Percentiles rank a stretch among this genome's conserved stretches.
phyloP scores from a whole-genome alignment of 495 filamentous ascomycete species.

The Oleoguttula mirabilis region DNA sequence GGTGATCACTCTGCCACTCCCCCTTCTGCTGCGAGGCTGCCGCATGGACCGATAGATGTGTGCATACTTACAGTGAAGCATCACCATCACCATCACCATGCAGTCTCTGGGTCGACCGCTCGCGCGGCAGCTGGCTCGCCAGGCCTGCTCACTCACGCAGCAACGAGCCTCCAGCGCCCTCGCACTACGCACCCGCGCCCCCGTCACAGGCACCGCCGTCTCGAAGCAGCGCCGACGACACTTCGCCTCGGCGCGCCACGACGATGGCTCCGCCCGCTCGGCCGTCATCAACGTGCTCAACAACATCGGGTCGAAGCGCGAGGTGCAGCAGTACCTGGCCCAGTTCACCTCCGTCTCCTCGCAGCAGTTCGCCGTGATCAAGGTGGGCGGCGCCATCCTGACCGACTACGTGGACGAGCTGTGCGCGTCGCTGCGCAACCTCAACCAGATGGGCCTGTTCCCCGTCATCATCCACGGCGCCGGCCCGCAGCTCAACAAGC shows the following conservation, averaged over 20 bases:
- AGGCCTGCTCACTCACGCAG: neutral
- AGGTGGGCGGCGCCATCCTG: slow-evolving; percentile 94
- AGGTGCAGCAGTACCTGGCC: slow-evolving; percentile 96
- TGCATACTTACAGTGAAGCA: neutral
- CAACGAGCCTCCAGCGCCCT: neutral
- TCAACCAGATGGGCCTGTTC: slow-evolving; percentile 90
- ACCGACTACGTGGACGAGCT: slow-evolving; percentile 88
- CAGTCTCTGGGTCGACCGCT: neutral
- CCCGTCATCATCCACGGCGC: slow-evolving; percentile 95
- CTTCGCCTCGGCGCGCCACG: slow-evolving; percentile 16
- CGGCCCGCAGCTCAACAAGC: slow-evolving; percentile 88
- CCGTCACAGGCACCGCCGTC: neutral
- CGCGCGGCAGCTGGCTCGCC: slow-evolving; percentile 1
- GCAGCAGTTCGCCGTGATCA: slow-evolving; percentile 97
- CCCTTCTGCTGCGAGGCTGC: neutral
- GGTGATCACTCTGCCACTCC: too few species aligned
- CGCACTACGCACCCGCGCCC: neutral
- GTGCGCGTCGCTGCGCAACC: slow-evolving; percentile 76
- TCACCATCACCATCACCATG: neutral
- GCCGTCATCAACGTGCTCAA: slow-evolving; percentile 90
- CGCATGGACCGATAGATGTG: neutral
- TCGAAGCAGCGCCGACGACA: neutral
- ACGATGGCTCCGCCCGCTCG: slow-evolving; percentile 47
- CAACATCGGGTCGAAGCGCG: slow-evolving; percentile 92
- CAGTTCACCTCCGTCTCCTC: slow-evolving; percentile 96